Evolutionary conservation across 176 grass and related monocot species (phyloP), one percentile per base, ranked within the genome.

Genomic region (Phoenix dactylifera): DNA sequence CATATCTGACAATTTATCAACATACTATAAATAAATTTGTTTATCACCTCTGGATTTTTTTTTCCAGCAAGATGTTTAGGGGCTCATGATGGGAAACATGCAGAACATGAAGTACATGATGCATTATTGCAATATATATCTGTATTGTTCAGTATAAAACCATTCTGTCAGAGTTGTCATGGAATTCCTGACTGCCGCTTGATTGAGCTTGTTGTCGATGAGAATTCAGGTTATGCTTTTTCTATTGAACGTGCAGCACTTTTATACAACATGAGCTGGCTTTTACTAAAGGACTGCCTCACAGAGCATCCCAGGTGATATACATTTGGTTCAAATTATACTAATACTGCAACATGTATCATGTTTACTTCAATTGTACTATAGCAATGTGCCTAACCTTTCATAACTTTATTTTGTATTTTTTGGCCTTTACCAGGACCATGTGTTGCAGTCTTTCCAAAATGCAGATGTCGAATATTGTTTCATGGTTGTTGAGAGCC

Each of bases 401-500:
- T 66, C 20, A 29, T 80, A 14, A 65, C 55, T 70, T 67, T 2
- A 77, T 18, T 50, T 59, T 54, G 16, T 24, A 58, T 69, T 6
- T 25, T 15, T 49, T 58, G 68, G 54, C 49, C 60, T 58, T 89
- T 62, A 50, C 3, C 58, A 97, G 92, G 87, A 56, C 59, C 59
- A 18, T 6, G 30, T 97, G 86, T 32, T 91, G 86, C 62, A 54
- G 35, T 55, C 82, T 97, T 61, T 75, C 66, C 52, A 88, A 67
- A 54, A 28, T 88, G 58, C 58, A 74, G 65, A 82, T 82, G 63
- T 62, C 71, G 51, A 66, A 79, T 68, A 51, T 85, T 55, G 62
- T 87, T 70, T 52, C 62, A 5, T 97, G 78, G 87, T 80, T 97
- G 77, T 77, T 97, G 49, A 82, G 73, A 72, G 77, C 87, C 55